Conservation (phyloP, 2,329 filamentous ascomycete species). For the Penicillium sp. region DNA sequence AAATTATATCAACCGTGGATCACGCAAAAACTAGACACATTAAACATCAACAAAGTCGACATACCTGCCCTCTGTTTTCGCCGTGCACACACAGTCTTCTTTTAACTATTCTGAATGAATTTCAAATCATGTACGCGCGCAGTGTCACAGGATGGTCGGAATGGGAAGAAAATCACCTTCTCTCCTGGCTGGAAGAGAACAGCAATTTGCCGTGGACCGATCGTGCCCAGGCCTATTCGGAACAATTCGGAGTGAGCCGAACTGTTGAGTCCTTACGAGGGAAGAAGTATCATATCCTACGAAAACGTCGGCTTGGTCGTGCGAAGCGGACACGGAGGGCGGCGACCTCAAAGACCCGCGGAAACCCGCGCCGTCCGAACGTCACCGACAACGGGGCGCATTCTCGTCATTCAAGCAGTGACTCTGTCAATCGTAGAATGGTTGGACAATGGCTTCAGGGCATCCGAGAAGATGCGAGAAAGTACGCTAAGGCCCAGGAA, state of each 20-base stretch:
- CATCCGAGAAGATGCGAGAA: no score
- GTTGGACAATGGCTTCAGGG: no score
- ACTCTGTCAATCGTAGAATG: no score
- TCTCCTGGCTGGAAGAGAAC: slow-evolving; percentile 1
- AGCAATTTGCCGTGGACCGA: slow-evolving; percentile 3
- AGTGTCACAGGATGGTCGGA: slow-evolving; percentile 2
- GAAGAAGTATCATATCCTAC: slow-evolving; percentile 11
- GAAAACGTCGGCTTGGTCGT: slow-evolving; percentile 6
- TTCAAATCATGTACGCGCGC: neutral
- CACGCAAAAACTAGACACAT: neutral
- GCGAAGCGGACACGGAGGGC: neutral
- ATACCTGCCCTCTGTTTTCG: neutral
- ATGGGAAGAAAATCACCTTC: slow-evolving; percentile 9
- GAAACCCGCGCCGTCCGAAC: neutral
- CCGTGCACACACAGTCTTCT: neutral
- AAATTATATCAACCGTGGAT: no score
- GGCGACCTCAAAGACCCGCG: neutral
- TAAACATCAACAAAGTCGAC: neutral
- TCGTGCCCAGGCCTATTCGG: slow-evolving; percentile 7
- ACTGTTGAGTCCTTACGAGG: slow-evolving; percentile 11
- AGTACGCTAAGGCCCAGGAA: no score
- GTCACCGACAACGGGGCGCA: no score
- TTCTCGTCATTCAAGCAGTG: no score
- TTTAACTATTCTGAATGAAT: neutral
- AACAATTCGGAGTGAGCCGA: slow-evolving; percentile 5